phyloP scores from a whole-genome alignment of 2,329 filamentous ascomycete genomes.

The Penicillium nordicum region DNA sequence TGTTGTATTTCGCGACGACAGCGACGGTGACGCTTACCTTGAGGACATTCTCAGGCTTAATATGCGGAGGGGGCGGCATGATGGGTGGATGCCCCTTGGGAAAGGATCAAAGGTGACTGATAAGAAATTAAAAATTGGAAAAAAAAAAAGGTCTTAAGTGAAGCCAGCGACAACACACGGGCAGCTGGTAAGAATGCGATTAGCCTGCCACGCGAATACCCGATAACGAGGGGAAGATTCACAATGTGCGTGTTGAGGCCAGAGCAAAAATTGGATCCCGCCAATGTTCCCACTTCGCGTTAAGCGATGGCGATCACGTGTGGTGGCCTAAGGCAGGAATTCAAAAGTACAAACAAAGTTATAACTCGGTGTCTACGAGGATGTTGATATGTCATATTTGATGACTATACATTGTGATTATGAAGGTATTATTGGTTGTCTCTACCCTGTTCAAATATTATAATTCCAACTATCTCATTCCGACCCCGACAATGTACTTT shows the following conservation, averaged over 20 bases:
- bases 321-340: conserved; percentile 6
- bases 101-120: conserved; percentile 14
- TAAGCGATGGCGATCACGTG: conserved; percentile 38
- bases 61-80: conserved; percentile 94
- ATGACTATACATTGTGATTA: not conserved
- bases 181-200: conserved; percentile 30
- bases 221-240: conserved; percentile 28
- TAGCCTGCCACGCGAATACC: conserved; percentile 38
- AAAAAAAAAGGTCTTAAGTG: conserved; percentile 2
- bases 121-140: conserved; percentile 7
- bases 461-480: conserved; percentile 4
- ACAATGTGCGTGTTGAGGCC: conserved; percentile 34
- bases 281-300: conserved; percentile 32
- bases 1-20: conserved; percentile 14
- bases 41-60: conserved; percentile 98
- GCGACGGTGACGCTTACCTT: conserved; percentile 53
- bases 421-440: not conserved
- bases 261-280: conserved; percentile 31
- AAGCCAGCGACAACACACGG: conserved; percentile 26
- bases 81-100: conserved; percentile 42
- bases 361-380: not conserved
- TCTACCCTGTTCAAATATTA: not conserved
- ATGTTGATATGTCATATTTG: not conserved
- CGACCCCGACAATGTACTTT: not conserved
- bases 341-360: too few relatives aligned